Base-by-base conservation (phyloP, 2,329 filamentous ascomycete species). In the Knufia fluminis region DNA sequence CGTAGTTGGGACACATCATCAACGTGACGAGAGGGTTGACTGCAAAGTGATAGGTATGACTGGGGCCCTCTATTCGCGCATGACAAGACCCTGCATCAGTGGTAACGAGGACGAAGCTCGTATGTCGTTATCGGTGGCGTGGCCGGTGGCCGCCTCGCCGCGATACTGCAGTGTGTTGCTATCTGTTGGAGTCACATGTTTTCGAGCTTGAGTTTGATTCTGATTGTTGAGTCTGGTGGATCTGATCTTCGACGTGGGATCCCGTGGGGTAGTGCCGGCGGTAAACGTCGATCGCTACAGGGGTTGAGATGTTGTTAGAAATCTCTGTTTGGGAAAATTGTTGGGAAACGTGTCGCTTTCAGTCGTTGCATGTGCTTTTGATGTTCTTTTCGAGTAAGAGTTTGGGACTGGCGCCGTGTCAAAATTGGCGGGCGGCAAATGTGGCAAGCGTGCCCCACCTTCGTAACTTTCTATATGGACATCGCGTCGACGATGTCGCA, bases 331-430 rank as follows among this genome's bases (percentile, higher is more conserved):
- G 4, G 16, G 16, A 36, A n/a, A 36, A 8, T 16, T 36, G 16
- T n/a, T 36, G 33, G 33, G 10, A 36, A n/a, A 4, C n/a, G 7
- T 6, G 4, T n/a, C n/a, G 33, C 4, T 36, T 4, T 8, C 8
- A 26, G 8, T 43, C 20, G 20, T 43, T 43, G 40, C 40, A 43
- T 43, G 40, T 43, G 40, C 40, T 43, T 24, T 26, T n/a, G 3
- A n/a, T 43, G 22, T 20, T 8, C 19, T n/a, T 16, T n/a, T 43
- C 12, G 19, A 3, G 14, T 4, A 26, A 43, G 9, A 28, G 22
- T 14, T 36, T 16, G 7, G 33, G 16, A 36, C 4, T 14, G 33
- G 6, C 33, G 16, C n/a, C 20, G 24, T n/a, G 14, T 28, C 19
- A 6, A 28, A 41, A 23, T 20, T 43, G 3, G 20, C 20, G 10